Evolutionary conservation across 2,329 filamentous ascomycete genomes (phyloP).

Genomic region (Thermomyces lanuginosus): DNA sequence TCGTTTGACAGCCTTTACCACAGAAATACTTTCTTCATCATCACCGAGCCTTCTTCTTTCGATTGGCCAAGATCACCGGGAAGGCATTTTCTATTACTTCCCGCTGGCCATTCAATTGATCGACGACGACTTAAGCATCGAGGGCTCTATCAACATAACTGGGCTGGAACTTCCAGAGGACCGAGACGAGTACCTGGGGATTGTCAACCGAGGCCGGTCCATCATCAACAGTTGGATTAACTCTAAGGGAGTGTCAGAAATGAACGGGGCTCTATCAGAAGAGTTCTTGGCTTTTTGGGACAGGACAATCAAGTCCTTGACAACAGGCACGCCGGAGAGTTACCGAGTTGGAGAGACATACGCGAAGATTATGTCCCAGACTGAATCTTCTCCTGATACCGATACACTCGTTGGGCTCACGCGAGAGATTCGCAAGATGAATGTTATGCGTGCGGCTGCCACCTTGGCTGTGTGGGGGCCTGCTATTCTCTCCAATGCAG

Average conservation of each 20-base stretch:
- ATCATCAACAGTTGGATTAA: conserved; percentile 31
- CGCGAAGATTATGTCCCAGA: conserved; percentile 22
- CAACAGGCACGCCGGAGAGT: conserved; percentile 15
- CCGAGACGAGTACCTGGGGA: conserved; percentile 36
- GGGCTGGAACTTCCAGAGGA: conserved; percentile 31
- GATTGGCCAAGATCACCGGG: conserved; percentile 17
- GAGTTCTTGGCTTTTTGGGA: conserved; percentile 19
- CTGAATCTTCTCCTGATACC: conserved; percentile 13
- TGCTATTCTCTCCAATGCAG: conserved; percentile 31
- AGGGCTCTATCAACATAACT: conserved; percentile 39
- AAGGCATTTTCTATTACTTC: conserved; percentile 34
- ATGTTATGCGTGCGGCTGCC: conserved; percentile 32
- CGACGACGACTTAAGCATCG: conserved; percentile 43
- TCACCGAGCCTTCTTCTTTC: conserved; percentile 18
- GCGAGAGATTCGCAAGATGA: conserved; percentile 21
- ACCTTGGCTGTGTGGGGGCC: conserved; percentile 34
- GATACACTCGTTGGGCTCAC: conserved; percentile 20
- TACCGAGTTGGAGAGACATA: conserved; percentile 28
- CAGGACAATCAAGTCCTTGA: conserved; percentile 16
- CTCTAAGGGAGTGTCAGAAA: too few relatives aligned
- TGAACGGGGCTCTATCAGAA: conserved; percentile 13
- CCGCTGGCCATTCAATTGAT: conserved; percentile 40
- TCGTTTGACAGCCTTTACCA: conserved; percentile 57
- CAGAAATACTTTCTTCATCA: conserved; percentile 38
- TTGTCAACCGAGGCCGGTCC: conserved; percentile 35